Conservation (phyloP, 2,329 filamentous ascomycete genomes). For the Colletotrichum siamense region DNA sequence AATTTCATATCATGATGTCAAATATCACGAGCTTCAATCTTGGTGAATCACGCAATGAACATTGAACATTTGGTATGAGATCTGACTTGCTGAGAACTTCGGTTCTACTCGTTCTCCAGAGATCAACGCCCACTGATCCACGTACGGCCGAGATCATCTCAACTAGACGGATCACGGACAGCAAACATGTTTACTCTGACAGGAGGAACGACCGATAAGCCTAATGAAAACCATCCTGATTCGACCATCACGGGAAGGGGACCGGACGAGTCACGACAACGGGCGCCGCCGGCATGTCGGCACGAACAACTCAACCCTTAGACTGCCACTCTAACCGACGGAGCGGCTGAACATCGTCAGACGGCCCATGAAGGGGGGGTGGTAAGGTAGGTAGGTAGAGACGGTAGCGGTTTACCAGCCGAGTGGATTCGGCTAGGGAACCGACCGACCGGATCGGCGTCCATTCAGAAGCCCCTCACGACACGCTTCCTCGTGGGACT, state of each 20-base stretch:
- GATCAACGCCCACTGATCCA: neutral
- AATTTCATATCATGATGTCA: neutral
- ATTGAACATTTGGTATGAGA: neutral
- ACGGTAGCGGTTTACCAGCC: neutral
- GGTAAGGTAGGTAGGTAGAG: neutral
- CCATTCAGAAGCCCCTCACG: neutral
- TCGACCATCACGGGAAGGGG: neutral
- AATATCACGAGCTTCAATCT: neutral
- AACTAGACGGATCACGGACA: neutral
- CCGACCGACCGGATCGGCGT: neutral
- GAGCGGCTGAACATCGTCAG: neutral
- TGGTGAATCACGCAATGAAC: neutral
- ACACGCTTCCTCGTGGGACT: neutral
- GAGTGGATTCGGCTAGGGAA: neutral
- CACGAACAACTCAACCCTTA: neutral
- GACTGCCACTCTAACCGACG: neutral
- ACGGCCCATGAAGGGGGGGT: neutral
- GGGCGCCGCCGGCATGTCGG: neutral
- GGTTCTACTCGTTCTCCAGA: accelerated
- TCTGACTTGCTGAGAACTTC: neutral
- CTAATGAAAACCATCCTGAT: neutral
- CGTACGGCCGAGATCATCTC: neutral
- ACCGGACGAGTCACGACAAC: neutral
- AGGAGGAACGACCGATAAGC: neutral
- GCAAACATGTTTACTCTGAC: neutral